Evolutionary conservation across 495 filamentous ascomycete genomes (phyloP).

Genomic region (Copromyces sp.): DNA sequence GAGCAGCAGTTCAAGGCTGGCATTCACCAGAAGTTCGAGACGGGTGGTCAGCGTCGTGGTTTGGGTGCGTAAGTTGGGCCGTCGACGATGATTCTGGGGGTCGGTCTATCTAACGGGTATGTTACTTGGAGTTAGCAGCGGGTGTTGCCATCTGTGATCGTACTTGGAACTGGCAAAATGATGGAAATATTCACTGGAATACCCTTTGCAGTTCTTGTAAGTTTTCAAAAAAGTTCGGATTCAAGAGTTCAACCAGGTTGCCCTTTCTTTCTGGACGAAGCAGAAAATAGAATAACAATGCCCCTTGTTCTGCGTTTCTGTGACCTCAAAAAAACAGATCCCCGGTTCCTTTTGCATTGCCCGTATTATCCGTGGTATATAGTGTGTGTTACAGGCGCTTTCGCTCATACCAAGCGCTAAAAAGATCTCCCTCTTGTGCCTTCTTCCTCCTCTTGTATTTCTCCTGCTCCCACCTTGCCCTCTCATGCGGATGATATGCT

Average conservation of each 20-base stretch:
- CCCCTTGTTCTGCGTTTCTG: background rate
- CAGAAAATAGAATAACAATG: background rate
- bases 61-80: constrained; percentile 37
- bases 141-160: background rate
- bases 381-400: background rate
- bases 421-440: background rate
- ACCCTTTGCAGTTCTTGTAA: background rate
- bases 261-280: background rate
- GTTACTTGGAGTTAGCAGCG: background rate
- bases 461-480: background rate
- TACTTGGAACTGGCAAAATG: background rate
- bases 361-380: background rate
- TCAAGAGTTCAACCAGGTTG: background rate
- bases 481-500: background rate
- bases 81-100: background rate
- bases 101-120: too few species aligned
- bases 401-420: background rate
- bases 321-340: background rate
- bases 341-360: background rate
- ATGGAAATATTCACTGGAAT: background rate
- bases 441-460: background rate
- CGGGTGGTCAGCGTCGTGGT: constrained; percentile 39
- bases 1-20: constrained; percentile 49
- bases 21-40: constrained; percentile 48
- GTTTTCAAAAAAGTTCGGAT: background rate